phyloP scores from a whole-genome alignment of 176 grass and related monocot genomes.

The Hsuehochloa calcarea region DNA sequence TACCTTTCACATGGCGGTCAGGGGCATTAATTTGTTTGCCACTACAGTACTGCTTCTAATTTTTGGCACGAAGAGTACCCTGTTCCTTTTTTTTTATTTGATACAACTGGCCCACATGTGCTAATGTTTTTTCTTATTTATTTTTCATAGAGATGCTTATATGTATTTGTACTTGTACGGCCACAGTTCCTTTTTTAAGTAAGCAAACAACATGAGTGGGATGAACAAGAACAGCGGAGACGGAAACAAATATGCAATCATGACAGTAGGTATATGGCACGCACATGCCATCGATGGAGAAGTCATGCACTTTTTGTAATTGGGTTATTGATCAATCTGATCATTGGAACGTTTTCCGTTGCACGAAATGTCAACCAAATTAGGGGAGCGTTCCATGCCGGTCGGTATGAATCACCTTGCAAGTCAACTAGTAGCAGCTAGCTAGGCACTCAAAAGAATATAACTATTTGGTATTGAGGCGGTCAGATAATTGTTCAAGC shows the following conservation, averaged over 20 bases:
- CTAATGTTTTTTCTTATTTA: not conserved
- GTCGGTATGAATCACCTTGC: not conserved
- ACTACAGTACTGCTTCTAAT: not conserved
- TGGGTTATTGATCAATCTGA: constrained; percentile 8
- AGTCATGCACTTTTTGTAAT: not conserved
- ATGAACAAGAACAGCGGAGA: constrained; percentile 10
- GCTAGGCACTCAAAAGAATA: not conserved
- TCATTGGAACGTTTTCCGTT: not conserved
- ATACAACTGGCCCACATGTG: not conserved
- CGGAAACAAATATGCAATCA: constrained; percentile 12
- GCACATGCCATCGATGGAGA: constrained; percentile 27
- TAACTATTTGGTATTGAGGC: not conserved
- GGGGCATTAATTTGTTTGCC: not conserved
- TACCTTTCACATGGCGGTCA: not conserved
- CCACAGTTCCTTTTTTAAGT: not conserved
- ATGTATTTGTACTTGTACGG: not conserved
- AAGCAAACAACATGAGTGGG: not conserved
- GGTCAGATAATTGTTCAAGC: not conserved
- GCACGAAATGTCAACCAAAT: constrained; percentile 20
- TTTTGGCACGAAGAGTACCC: not conserved
- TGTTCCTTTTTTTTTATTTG: not conserved
- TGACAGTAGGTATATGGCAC: constrained; percentile 12
- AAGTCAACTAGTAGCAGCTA: not conserved
- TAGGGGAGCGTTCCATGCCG: not conserved
- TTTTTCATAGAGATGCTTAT: not conserved